Evolutionary conservation across 768 basidiomycete genomes (phyloP).

Genomic region (Tricholoma sp.): DNA sequence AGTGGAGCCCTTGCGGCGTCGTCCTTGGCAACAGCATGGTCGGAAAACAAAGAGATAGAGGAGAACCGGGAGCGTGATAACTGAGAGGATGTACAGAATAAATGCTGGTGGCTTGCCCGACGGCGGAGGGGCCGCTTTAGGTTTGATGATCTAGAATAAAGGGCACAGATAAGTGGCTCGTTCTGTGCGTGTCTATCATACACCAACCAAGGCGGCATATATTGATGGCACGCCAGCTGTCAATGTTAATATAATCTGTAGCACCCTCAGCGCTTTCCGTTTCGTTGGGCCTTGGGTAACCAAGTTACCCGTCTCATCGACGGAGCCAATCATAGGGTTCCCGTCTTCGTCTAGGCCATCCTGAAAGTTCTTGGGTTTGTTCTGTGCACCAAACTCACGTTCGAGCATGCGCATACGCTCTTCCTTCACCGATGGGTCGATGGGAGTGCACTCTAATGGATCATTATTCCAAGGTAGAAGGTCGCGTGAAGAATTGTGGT

Average conservation of each 20-base stretch:
- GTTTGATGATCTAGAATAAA: slow-evolving; percentile 46
- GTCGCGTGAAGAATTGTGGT: slow-evolving; percentile 37
- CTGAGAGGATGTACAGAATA: slow-evolving; percentile 52
- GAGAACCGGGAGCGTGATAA: slow-evolving; percentile 44
- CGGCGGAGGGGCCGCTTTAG: slow-evolving; percentile 43
- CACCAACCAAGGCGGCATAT: slow-evolving; percentile 58
- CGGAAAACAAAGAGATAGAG: slow-evolving; percentile 54
- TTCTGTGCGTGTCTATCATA: neutral
- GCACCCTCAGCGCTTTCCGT: slow-evolving; percentile 41
- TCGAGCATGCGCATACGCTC: slow-evolving; percentile 70
- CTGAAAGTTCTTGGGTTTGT: slow-evolving; percentile 20
- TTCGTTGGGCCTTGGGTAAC: slow-evolving; percentile 62
- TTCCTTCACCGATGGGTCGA: slow-evolving; percentile 54
- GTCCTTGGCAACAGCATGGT: slow-evolving; percentile 46
- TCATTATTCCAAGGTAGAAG: slow-evolving; percentile 52
- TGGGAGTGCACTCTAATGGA: slow-evolving; percentile 32
- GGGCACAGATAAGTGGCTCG: slow-evolving; percentile 7
- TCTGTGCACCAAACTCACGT: slow-evolving; percentile 53
- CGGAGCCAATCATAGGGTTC: slow-evolving; percentile 51
- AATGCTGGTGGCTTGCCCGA: slow-evolving; percentile 47
- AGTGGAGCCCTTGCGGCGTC: slow-evolving; percentile 25
- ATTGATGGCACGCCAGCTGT: slow-evolving; percentile 51
- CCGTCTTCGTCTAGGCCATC: slow-evolving; percentile 38
- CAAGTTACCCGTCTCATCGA: slow-evolving; percentile 50
- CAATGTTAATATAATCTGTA: slow-evolving; percentile 47